phyloP scores from a whole-genome alignment of 83 land plant species.

The Thuja plicata region DNA sequence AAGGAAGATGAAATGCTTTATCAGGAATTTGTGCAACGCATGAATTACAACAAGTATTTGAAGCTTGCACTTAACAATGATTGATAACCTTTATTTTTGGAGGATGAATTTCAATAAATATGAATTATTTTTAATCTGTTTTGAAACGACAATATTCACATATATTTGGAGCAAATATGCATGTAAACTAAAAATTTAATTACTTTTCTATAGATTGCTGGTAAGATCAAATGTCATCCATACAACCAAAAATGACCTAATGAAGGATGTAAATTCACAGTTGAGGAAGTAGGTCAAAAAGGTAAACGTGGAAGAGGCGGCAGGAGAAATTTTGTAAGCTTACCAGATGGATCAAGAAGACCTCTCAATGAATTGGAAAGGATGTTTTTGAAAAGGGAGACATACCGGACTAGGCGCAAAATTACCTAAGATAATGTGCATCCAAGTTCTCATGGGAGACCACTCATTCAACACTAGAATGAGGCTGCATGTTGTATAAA shows the following conservation, averaged over 20 bases:
- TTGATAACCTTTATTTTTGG: not conserved
- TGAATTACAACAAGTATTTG: slow-evolving; percentile 73
- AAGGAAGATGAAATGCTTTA: slow-evolving; percentile 75
- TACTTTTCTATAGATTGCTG: slow-evolving; percentile 51
- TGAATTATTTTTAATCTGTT: not conserved
- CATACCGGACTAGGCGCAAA: slow-evolving; percentile 46
- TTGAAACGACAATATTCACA: not conserved
- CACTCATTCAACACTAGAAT: not conserved
- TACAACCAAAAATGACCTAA: slow-evolving; percentile 59
- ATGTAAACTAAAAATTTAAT: not conserved
- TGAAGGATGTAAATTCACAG: slow-evolving; percentile 73
- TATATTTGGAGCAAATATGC: not conserved
- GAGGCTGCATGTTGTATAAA: not conserved
- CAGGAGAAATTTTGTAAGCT: slow-evolving; percentile 59
- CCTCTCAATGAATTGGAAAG: slow-evolving; percentile 74
- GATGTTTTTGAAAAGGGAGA: slow-evolving; percentile 68
- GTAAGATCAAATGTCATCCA: slow-evolving; percentile 58
- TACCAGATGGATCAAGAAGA: slow-evolving; percentile 73
- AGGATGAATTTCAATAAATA: not conserved
- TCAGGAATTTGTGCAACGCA: slow-evolving; percentile 66
- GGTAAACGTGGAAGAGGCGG: slow-evolving; percentile 70
- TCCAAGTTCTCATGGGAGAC: not conserved
- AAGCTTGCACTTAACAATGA: not conserved
- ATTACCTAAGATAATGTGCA: slow-evolving; percentile 23
- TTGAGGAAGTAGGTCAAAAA: slow-evolving; percentile 65